A percentile compares a stretch with the other conserved stretches of the same genome.
These are phyloP conservation scores for Macrocybe gigantea DNA, from an alignment of 768 basidiomycete genomes.

Conservation along the genomic window DNA sequence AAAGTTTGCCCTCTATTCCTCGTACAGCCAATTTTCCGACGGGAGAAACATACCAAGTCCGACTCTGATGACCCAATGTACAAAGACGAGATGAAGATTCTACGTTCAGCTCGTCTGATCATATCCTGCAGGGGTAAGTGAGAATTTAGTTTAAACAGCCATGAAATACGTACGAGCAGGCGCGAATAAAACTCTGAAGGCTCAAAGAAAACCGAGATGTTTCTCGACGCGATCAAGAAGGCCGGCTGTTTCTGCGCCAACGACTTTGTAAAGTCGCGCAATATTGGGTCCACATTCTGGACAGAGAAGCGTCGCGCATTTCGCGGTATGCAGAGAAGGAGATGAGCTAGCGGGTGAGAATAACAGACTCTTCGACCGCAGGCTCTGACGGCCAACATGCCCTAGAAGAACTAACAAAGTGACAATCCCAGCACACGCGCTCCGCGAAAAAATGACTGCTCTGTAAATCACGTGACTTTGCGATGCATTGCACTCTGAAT, in stretches of 20 bases:
- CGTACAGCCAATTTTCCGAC: background rate
- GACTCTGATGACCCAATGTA: constrained; percentile 81
- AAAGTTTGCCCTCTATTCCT: background rate
- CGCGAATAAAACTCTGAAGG: constrained; percentile 48
- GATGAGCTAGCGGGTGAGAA: too few relatives aligned
- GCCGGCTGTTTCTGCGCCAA: constrained; percentile 32
- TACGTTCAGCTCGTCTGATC: constrained; percentile 66
- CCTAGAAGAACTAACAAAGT: too few relatives aligned
- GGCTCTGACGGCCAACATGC: too few relatives aligned
- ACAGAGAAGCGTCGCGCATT: too few relatives aligned
- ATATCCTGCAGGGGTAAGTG: constrained; percentile 45
- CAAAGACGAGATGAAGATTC: constrained; percentile 86
- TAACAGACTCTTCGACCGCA: too few relatives aligned
- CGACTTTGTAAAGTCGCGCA: constrained; percentile 21
- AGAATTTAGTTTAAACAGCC: background rate
- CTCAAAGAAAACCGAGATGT: constrained; percentile 41
- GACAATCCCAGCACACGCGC: too few relatives aligned
- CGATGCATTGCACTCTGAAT: too few relatives aligned
- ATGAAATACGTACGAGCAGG: constrained; percentile 41
- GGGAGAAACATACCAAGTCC: constrained; percentile 59
- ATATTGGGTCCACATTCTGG: background rate
- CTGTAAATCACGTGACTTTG: too few relatives aligned
- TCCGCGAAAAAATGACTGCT: too few relatives aligned
- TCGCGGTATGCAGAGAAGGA: too few relatives aligned
- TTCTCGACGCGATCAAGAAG: constrained; percentile 31